Base-by-base conservation (phyloP, 495 filamentous ascomycete genomes). In the Amphirosellinia nigrospora region DNA sequence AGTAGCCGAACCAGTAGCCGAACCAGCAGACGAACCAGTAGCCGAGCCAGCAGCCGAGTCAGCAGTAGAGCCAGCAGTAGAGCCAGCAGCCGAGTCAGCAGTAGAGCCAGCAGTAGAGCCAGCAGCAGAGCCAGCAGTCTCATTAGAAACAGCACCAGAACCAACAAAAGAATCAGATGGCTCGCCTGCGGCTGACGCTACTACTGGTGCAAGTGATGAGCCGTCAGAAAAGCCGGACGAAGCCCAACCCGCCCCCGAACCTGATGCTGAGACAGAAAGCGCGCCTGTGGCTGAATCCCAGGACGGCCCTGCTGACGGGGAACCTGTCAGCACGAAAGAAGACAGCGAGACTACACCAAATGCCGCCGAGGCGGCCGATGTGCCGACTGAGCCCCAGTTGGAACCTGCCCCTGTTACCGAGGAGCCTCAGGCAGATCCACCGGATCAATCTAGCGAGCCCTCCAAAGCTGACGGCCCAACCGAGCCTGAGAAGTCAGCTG, bases 111-210 rank as follows among this genome's bases (percentile, higher is more conserved):
- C 21, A 41, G n/a, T 8, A 21, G 41, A 28, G 26, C 38, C 39
- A 16, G 65, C 36, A 38, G 21, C 56, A 19, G 46, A 4, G 13
- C 30, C 66, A 11, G 56, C 26, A 23, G n/a, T 21, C 4, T 46
- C 21, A 21, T 28, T 11, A 28, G 32, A 74, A 52, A 23, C 43
- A 21, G 58, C 64, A 26, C n/a, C 70, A 50, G 64, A 71, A 34
- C 11, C 69, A 39, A 53, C 60, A 45, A 30, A 52, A 60, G 60
- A 69, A 4, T 13, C 6, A n/a, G 32, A 66, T 28, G 45, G 41
- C 3, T 41, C 53, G 3, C 15, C 59, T 38, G 15, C 23, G 19
- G 45, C 23, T 52, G 23, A 55, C 0, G 9, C 21, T 36, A 43
- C 34, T 21, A 10, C 28, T 3, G 56, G 39, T 38, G 41, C 43